phyloP scores from a whole-genome alignment of 768 basidiomycete genomes.

The Cyclocybe aegerita region DNA sequence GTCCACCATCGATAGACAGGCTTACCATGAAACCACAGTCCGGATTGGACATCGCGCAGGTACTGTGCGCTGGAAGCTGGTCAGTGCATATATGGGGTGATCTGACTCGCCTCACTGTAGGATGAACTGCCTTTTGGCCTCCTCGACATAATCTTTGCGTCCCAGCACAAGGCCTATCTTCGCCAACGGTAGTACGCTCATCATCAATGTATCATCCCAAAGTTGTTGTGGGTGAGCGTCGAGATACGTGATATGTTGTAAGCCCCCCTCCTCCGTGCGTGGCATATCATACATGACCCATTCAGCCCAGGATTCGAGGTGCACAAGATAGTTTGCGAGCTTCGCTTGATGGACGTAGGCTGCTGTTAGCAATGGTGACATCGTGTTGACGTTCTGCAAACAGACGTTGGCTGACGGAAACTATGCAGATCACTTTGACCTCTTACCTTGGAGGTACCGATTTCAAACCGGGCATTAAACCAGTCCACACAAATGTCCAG shows the following conservation, averaged over 20 bases:
- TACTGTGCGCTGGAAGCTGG: slow-evolving; percentile 36
- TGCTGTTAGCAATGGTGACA: slow-evolving; percentile 49
- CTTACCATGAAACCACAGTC: slow-evolving; percentile 49
- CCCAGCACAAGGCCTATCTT: slow-evolving; percentile 57
- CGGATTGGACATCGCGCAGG: slow-evolving; percentile 41
- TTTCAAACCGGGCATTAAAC: slow-evolving; percentile 47
- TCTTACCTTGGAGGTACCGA: slow-evolving; percentile 48
- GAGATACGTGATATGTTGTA: slow-evolving; percentile 49
- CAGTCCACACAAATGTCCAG: slow-evolving; percentile 43
- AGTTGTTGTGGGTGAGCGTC: slow-evolving; percentile 43
- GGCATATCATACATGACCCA: slow-evolving; percentile 51
- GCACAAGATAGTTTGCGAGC: slow-evolving; percentile 31
- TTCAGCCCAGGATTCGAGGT: slow-evolving; percentile 49
- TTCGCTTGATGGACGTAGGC: slow-evolving; percentile 41
- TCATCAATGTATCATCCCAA: slow-evolving; percentile 62
- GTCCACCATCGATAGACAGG: background rate
- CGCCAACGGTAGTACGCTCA: slow-evolving; percentile 54
- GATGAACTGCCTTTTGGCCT: slow-evolving; percentile 52
- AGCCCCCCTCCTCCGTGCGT: slow-evolving; percentile 42
- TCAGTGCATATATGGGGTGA: background rate
- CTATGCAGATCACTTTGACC: background rate
- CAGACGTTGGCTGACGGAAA: background rate
- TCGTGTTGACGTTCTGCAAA: slow-evolving; percentile 53
- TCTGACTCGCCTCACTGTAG: slow-evolving; percentile 35
- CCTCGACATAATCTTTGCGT: slow-evolving; percentile 49